Conservation (phyloP, 208 protist genomes). For the Trichomonas gallinae region DNA sequence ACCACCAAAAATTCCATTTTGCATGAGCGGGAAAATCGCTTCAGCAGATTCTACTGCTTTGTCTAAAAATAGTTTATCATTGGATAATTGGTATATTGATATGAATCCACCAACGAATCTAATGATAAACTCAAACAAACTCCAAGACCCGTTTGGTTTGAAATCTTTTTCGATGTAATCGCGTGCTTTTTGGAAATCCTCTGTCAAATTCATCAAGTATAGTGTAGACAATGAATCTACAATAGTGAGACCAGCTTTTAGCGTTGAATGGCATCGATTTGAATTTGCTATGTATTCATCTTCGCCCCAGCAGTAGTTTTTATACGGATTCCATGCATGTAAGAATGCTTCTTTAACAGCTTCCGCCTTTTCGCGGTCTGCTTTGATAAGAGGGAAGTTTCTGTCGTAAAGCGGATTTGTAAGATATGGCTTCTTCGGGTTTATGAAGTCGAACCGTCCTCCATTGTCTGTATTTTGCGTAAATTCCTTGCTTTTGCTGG, state of each 20-base stretch:
- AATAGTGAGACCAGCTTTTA: constrained; percentile 51
- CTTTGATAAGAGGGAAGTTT: too few relatives aligned
- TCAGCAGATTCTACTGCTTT: not conserved
- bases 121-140: constrained; percentile 61
- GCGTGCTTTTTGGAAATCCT: not conserved
- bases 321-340: constrained; percentile 43
- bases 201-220: constrained; percentile 38
- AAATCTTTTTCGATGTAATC: not conserved
- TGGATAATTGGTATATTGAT: constrained; percentile 49
- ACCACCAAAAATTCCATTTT: not conserved
- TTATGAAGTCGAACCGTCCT: too few relatives aligned
- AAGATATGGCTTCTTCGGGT: too few relatives aligned
- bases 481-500: too few relatives aligned
- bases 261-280: constrained; percentile 23
- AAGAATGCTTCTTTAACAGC: constrained; percentile 27
- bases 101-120: constrained; percentile 55
- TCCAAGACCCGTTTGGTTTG: not conserved
- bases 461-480: too few relatives aligned
- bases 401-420: too few relatives aligned
- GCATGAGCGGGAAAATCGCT: not conserved
- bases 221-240: constrained; percentile 62
- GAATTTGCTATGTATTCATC: constrained; percentile 55
- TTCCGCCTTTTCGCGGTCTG: too few relatives aligned
- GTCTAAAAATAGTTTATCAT: constrained; percentile 39
- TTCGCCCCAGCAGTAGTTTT: constrained; percentile 50